A percentile compares a stretch with the other conserved stretches of the same genome.
Conservation (phyloP, 257 asterid genomes). For the Gardenia jasminoides region DNA sequence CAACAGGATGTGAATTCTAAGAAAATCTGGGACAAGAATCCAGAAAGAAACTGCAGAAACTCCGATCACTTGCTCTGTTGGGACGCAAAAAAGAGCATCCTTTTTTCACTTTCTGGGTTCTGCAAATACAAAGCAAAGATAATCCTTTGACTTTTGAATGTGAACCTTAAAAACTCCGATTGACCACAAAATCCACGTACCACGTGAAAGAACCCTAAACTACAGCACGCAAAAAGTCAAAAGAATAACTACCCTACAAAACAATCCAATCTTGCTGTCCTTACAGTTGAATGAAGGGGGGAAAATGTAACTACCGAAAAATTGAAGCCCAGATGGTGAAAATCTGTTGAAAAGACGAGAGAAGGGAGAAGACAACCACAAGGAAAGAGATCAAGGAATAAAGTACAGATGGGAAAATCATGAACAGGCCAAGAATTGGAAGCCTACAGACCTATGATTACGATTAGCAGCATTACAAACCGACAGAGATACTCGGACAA, state of each 20-base stretch:
- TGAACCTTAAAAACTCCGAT: neutral
- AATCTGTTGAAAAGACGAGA: neutral
- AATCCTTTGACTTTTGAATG: slow-evolving; percentile 18
- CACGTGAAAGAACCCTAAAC: neutral
- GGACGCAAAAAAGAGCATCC: slow-evolving; percentile 1
- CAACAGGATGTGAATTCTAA: neutral
- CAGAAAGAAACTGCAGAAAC: neutral
- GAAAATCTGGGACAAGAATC: neutral
- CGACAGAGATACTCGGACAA: neutral
- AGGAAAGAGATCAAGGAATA: slow-evolving; percentile 13
- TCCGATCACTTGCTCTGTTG: neutral
- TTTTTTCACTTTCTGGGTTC: neutral
- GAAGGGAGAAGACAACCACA: neutral
- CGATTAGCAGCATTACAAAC: neutral
- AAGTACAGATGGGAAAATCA: neutral
- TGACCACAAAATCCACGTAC: neutral
- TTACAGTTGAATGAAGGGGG: neutral
- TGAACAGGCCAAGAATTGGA: neutral
- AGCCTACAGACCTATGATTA: neutral
- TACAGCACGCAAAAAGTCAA: neutral
- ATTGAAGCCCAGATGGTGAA: neutral
- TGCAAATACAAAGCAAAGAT: slow-evolving; percentile 25
- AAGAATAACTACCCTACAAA: neutral
- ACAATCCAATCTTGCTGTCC: neutral
- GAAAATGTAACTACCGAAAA: neutral